Percentiles rank a stretch among this genome's conserved stretches.
phyloP scores from a whole-genome alignment of 768 basidiomycete species.

The Sistotremastrum niveocremeum region DNA sequence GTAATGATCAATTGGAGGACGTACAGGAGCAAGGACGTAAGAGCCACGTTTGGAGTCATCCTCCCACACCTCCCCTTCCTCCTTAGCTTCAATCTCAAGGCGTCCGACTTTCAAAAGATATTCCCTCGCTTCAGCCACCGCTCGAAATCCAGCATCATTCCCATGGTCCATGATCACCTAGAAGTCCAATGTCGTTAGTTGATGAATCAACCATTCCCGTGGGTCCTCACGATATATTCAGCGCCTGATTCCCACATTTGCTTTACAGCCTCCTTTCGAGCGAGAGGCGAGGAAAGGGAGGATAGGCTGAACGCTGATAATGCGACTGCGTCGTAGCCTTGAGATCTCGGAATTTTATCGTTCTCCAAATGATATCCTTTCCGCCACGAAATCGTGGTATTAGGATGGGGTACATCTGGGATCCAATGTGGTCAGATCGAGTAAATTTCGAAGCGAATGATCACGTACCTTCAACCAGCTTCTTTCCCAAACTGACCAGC shows the following conservation, averaged over 20 bases:
- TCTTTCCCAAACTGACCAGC: conserved; percentile 51
- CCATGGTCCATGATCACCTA: conserved; percentile 83
- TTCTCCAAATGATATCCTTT: conserved; percentile 37
- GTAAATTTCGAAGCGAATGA: conserved; percentile 1
- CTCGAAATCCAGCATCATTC: conserved; percentile 59
- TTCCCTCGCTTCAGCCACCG: conserved; percentile 66
- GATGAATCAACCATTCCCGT: conserved; percentile 6
- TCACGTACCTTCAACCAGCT: conserved; percentile 39
- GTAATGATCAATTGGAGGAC: conserved; percentile 15
- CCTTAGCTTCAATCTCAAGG: conserved; percentile 21
- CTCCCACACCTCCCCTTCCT: conserved; percentile 1
- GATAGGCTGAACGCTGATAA: conserved; percentile 80
- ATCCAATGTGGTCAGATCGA: conserved; percentile 7
- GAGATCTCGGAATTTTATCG: conserved; percentile 24
- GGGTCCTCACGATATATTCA: conserved; percentile 48
- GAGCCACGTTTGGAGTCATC: conserved; percentile 30
- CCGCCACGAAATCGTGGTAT: conserved; percentile 37
- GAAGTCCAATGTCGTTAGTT: neutral
- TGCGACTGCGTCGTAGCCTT: conserved; percentile 46
- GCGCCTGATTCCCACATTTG: conserved; percentile 92
- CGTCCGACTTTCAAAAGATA: conserved; percentile 51
- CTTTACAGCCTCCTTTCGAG: conserved; percentile 54
- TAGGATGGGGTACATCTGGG: conserved; percentile 35
- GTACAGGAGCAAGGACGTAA: conserved; percentile 82
- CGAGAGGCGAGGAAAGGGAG: conserved; percentile 46